These are phyloP conservation scores for Beauveria brongniartii DNA, from an alignment of 2,329 filamentous ascomycete genomes.

Conservation along the genomic window DNA sequence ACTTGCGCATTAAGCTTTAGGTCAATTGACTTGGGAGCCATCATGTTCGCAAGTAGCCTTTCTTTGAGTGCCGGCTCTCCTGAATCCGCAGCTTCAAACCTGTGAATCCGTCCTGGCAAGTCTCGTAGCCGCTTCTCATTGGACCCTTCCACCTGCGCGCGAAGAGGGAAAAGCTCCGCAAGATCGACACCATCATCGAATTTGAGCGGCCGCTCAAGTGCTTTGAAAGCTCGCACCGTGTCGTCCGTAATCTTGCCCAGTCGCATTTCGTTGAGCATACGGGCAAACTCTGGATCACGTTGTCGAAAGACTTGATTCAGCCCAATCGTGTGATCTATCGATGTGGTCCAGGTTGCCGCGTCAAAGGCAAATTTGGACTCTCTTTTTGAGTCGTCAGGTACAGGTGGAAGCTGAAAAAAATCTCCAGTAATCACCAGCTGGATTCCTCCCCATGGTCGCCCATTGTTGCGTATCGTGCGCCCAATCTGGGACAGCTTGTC, in stretches of 20 bases:
- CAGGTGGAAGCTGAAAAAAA: conserved; percentile 94
- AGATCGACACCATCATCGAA: conserved; percentile 62
- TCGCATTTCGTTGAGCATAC: conserved; percentile 97
- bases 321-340: conserved; percentile 91
- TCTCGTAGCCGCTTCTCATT: conserved; percentile 67
- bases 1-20: conserved; percentile 92
- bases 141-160: conserved; percentile 79
- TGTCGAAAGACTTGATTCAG: conserved; percentile 95
- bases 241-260: conserved; percentile 70
- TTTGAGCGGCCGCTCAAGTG: conserved; percentile 59
- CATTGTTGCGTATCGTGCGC: conserved; percentile 78
- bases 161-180: conserved; percentile 89
- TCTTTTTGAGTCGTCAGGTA: conserved; percentile 64
- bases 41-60: conserved; percentile 78
- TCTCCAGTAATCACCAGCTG: conserved; percentile 94
- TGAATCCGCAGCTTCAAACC: conserved; percentile 66
- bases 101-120: conserved; percentile 58
- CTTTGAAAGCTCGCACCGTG: conserved; percentile 70
- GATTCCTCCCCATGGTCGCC: conserved; percentile 88
- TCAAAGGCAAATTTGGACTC: conserved; percentile 88
- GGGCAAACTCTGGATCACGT: conserved; percentile 78
- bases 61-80: conserved; percentile 68
- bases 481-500: conserved; percentile 92
- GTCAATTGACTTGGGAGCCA: conserved; percentile 74
- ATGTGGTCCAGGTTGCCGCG: conserved; percentile 82